Evolutionary conservation across 352 stramenopile genomes (phyloP), one percentile per base, ranked within the genome.

Genomic region (Blastocystis sp.): DNA sequence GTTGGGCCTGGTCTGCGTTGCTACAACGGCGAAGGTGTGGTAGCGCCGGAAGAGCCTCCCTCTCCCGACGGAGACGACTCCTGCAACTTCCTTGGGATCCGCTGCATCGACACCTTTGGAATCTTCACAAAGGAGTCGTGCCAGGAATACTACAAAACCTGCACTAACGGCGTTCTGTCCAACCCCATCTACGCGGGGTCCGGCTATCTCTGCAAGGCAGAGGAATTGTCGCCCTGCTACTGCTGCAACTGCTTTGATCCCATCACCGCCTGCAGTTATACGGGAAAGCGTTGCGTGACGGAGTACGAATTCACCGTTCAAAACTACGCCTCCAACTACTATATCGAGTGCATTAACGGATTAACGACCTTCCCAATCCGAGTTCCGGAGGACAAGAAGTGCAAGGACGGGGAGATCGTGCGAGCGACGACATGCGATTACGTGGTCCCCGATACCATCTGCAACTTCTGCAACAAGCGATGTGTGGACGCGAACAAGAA

Each of bases 41-140:
- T 85, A 21, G 46, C 61, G 9, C 57, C 56, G 18, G 44, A 85
- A 24, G 44, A 27, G n/a, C 75, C 75, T n/a, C 69, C 69, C 27
- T 27, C 69, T 40, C 57, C 56, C 24, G 69, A 79, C 36, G 61
- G 61, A 16, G 75, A 75, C 42, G 75, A 85, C 34, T 49, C 46
- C 29, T 85, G 75, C 27, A 32, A 56, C n/a, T 85, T 85, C 48
- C 24, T 72, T 16, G 75, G 75, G 3, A 85, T 85, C 40, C 57
- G 61, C 42, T 85, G 75, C 36, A 38, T 85, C 44, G 51, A 85
- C 42, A 54, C 40, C 18, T 72, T 72, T 48, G 61, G 61, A 11
- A 54, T 85, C 11, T 85, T 75, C 61, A 75, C 40, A n/a, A 85
- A 72, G 36, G 75, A 85, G n/a, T n/a, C 36, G 8, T 85, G 75